Evolutionary conservation across 495 filamentous ascomycete species (phyloP).

Genomic region (Amniculicola lignicola): DNA sequence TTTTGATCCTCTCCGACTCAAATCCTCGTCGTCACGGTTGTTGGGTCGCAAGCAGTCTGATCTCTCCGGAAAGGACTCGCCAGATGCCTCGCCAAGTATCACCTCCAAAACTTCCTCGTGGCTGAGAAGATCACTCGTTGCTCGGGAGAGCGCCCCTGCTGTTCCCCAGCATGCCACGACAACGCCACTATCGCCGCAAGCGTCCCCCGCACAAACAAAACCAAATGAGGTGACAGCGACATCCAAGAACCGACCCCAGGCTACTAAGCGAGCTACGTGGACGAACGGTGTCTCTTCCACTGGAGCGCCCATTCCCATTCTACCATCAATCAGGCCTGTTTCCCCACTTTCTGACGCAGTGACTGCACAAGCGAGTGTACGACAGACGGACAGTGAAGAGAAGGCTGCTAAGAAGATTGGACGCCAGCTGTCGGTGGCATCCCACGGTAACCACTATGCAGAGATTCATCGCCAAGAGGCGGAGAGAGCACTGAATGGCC

Average conservation of each 20-base stretch:
- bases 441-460: conserved; percentile 83
- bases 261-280: conserved; percentile 82
- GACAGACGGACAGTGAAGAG: conserved; percentile 54
- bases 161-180: conserved; percentile 45
- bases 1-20: conserved; percentile 86
- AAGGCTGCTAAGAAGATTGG: conserved; percentile 89
- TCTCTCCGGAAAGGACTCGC: conserved; percentile 63
- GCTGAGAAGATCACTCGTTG: conserved; percentile 91
- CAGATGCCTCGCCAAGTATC: conserved; percentile 62
- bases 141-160: conserved; percentile 58
- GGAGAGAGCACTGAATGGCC: conserved; percentile 85
- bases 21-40: conserved; percentile 79
- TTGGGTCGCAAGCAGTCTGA: conserved; percentile 87
- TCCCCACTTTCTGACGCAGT: conserved; percentile 84
- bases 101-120: conserved; percentile 80
- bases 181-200: conserved; percentile 45
- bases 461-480: conserved; percentile 88
- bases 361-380: conserved; percentile 74
- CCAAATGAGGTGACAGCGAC: conserved; percentile 42
- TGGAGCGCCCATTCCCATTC: conserved; percentile 92
- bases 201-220: conserved; percentile 58
- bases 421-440: conserved; percentile 91
- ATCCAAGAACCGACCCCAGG: conserved; percentile 57
- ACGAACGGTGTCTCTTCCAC: conserved; percentile 67
- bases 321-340: conserved; percentile 92